Evolutionary conservation across 176 grass and related monocot genomes (phyloP).

Genomic region (Bolboschoenus planiculmis): DNA sequence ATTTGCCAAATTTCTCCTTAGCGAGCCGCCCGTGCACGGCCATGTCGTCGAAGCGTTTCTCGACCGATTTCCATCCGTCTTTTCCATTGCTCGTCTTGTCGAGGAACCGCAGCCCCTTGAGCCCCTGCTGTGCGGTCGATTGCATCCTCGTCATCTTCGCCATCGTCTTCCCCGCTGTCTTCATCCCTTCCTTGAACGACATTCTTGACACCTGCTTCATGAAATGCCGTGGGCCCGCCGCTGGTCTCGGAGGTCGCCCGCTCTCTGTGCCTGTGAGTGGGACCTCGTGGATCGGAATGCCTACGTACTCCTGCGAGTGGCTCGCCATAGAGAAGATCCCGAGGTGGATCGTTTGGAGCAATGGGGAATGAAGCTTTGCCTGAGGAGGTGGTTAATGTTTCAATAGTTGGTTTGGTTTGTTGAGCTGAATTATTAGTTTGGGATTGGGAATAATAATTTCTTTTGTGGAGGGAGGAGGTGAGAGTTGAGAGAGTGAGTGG

Average conservation of each 20-base stretch:
- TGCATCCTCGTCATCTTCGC: constrained; percentile 54
- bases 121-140: constrained; percentile 56
- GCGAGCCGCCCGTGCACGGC: constrained; percentile 38
- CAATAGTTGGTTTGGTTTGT: background rate
- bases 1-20: constrained; percentile 89
- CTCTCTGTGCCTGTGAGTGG: constrained; percentile 24
- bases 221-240: constrained; percentile 40
- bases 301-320: constrained; percentile 20
- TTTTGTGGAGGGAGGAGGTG: background rate
- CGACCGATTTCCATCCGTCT: constrained; percentile 73
- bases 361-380: too few relatives aligned
- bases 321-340: background rate
- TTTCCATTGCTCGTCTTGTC: constrained; percentile 73
- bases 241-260: constrained; percentile 46
- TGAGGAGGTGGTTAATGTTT: too few relatives aligned
- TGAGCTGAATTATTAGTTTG: background rate
- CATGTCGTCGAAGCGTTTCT: constrained; percentile 72
- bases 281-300: constrained; percentile 31
- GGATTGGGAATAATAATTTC: background rate
- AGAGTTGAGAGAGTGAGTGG: background rate
- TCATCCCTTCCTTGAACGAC: constrained; percentile 70
- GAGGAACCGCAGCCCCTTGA: constrained; percentile 61
- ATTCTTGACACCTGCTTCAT: constrained; percentile 50
- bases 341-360: background rate
- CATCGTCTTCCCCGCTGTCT: constrained; percentile 26